phyloP scores from a whole-genome alignment of 371 early-diverging fungal species.

The Thermomucor indicae-seudaticae region DNA sequence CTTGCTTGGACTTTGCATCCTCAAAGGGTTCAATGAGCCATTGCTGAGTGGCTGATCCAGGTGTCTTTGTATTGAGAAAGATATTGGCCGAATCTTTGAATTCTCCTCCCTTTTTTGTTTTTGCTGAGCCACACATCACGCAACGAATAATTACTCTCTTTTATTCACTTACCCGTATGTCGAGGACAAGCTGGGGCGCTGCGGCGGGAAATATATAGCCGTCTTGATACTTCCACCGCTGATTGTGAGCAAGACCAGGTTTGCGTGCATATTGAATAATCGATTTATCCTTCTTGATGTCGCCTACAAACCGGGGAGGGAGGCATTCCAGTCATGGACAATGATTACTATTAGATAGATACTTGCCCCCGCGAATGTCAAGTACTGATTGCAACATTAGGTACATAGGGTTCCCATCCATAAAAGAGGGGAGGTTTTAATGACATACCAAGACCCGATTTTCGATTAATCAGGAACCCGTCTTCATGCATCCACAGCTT shows the following conservation, averaged over 20 bases:
- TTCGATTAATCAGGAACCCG: slow-evolving; percentile 48
- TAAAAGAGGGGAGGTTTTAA: no score
- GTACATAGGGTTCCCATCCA: not conserved
- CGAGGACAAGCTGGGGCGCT: slow-evolving; percentile 36
- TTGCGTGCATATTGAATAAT: slow-evolving; percentile 49
- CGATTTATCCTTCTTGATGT: slow-evolving; percentile 33
- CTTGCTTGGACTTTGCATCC: slow-evolving; percentile 31
- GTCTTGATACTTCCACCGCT: slow-evolving; percentile 44
- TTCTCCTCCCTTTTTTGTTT: slow-evolving; percentile 27
- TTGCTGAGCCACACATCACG: not conserved
- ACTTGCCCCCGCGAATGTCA: slow-evolving; percentile 41
- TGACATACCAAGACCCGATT: slow-evolving; percentile 47
- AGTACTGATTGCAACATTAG: slow-evolving; percentile 18
- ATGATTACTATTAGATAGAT: no score
- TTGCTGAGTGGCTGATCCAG: slow-evolving; percentile 33
- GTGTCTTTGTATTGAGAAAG: slow-evolving; percentile 27
- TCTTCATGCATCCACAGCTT: slow-evolving; percentile 52
- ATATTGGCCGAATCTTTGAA: slow-evolving; percentile 31
- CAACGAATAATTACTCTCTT: no score
- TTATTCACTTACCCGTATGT: slow-evolving; percentile 36
- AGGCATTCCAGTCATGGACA: no score
- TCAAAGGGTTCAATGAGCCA: slow-evolving; percentile 43
- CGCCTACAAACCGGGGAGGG: no score
- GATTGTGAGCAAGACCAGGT: slow-evolving; percentile 45
- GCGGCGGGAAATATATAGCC: slow-evolving; percentile 39